Base-by-base conservation (phyloP, 2,329 filamentous ascomycete species). In the Scytalidium sp. region DNA sequence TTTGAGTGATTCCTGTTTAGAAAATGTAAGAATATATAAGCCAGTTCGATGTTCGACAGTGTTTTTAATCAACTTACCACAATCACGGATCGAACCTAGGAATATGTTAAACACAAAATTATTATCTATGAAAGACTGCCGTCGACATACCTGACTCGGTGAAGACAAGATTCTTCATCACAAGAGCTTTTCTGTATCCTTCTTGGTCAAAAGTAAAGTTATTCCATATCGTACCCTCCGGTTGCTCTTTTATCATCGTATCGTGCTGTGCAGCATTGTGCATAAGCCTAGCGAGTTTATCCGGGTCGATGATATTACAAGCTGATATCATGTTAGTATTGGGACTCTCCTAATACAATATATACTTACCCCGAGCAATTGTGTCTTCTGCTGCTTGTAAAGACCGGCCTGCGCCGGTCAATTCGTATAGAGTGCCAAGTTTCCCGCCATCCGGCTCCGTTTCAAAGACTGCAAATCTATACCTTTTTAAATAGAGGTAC, bases 401-500 rank as follows among this genome's bases (percentile, higher is more conserved):
- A 43, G 15, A 43, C 36, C 40, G 19, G 3, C 49, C n/a, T n/a
- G n/a, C n/a, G n/a, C n/a, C n/a, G n/a, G n/a, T n/a, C n/a, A n/a
- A n/a, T n/a, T n/a, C 53, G 17, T 49, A 43, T 27, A 41, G n/a
- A 49, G 43, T 47, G 21, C 40, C n/a, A 21, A n/a, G 40, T 23
- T 46, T 25, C 21, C 47, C 36, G 25, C 20, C 11, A n/a, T 25
- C 21, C 39, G 32, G 21, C 22, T 23, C n/a, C n/a, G n/a, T 41
- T 46, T 20, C 20, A 13, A 54, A 41, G 15, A 17, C 19, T 47
- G 52, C 53, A 22, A 46, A 15, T 27, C 54, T 51, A 36, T 53
- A 19, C 1, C 53, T 45, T 43, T 59, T 59, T 19, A 59, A 10
- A 58, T 56, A 67, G 4, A 60, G 42, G 52, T 55, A 60, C 2